Evolutionary conservation across 495 filamentous ascomycete species (phyloP), one percentile per base, ranked within the genome.

Genomic region (Venustampulla echinocandica): DNA sequence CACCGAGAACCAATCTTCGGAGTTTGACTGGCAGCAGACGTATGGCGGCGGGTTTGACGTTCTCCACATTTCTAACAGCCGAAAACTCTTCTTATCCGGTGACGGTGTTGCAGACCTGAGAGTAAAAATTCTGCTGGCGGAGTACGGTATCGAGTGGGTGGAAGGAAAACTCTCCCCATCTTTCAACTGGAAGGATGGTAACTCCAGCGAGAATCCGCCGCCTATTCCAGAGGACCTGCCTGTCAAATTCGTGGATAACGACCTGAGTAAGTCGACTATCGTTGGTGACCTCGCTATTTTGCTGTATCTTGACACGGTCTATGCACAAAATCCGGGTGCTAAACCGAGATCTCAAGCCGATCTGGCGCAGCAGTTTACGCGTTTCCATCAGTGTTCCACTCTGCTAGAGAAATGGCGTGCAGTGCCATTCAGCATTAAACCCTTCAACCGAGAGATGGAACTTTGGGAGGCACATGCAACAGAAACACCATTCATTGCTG

Each of bases 11-110:
- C 81, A 84, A 36, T 62, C 72, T 15, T 65, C 56, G 3, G 73
- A 66, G 0, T 93, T 96, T 54, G 77, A 88, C 55, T 95, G 92
- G 93, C 70, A 81, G 17, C 69, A 63, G 1, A 60, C 72, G 11
- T 98, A 98, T 54, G 93, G 90, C 1, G 47, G 47, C 0, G 92
- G 92, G 1, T 96, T 89, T 46, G 83, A 97, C 56, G 88, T 95
- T 1, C 72, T 98, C 38, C 87, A 98, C 44, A 69, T 75, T 39
- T 65, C 73, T 1, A 67, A 66, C 23, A 63, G 75, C 10, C 68
- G 74, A 10, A 68, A 72, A 25, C 58, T 87, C 4, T 71, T 70
- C 44, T 56, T 74, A 0, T 72, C 75, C 25, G 56, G 64, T 0
- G 76, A 85, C 39, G 33, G 49, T 0, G 58, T 86, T 14, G 67